A percentile compares a stretch with the other conserved stretches of the same genome.
These are phyloP conservation scores for Crithidia brevicula DNA, from an alignment of 208 protist species.

Conservation along the genomic window DNA sequence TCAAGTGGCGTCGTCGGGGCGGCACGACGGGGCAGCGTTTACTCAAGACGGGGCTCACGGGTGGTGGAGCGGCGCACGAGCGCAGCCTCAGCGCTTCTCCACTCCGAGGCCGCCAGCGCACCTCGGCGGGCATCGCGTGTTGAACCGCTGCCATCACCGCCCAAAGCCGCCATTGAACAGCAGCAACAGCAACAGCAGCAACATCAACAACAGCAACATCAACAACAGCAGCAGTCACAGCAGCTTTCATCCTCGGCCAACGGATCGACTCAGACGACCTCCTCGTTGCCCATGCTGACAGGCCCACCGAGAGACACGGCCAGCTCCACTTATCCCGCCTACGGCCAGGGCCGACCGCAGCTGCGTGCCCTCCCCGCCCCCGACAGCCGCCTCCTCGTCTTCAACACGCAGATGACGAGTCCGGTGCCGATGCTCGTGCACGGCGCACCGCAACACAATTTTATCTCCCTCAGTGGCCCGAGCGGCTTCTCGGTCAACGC, in stretches of 20 bases:
- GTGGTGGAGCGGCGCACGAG: not conserved
- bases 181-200: too few relatives aligned
- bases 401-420: conserved; percentile 16
- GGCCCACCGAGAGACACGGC: not conserved
- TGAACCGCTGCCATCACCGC: too few relatives aligned
- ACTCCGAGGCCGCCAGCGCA: not conserved
- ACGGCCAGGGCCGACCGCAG: not conserved
- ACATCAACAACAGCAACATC: not conserved
- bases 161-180: too few relatives aligned
- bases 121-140: not conserved
- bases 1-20: too few relatives aligned
- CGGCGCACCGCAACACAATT: conserved; percentile 1
- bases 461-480: not conserved
- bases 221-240: not conserved
- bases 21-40: too few relatives aligned
- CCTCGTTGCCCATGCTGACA: not conserved
- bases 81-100: not conserved
- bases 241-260: not conserved
- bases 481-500: not conserved
- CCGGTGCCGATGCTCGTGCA: conserved; percentile 9
- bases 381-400: conserved; percentile 11
- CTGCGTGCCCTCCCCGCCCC: conserved; percentile 4
- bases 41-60: not conserved
- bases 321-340: not conserved
- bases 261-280: not conserved